Conservation (phyloP, 768 basidiomycete species). For the Mycena sanguinolenta region DNA sequence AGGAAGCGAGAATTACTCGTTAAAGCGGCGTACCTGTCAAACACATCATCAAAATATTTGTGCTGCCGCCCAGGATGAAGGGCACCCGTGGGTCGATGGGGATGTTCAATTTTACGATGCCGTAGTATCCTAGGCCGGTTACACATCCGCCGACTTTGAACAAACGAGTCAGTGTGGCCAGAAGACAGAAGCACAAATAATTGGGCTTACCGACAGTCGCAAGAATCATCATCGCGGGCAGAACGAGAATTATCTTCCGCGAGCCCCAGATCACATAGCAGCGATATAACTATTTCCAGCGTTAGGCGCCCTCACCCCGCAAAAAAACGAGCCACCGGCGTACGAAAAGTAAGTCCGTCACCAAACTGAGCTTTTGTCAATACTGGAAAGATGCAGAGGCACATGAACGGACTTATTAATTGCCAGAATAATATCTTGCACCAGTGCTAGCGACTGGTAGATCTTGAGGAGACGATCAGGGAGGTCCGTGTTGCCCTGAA, state of each 20-base stretch:
- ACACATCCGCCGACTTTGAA: constrained; percentile 13
- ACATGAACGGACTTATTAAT: constrained; percentile 14
- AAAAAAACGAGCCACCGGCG: not conserved
- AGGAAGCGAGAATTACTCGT: not conserved
- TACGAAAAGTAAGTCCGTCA: constrained; percentile 25
- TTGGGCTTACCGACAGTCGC: constrained; percentile 11
- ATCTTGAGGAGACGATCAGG: not conserved
- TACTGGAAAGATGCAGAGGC: not conserved
- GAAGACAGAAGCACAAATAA: not conserved
- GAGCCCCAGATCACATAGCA: constrained; percentile 30
- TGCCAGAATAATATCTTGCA: constrained; percentile 23
- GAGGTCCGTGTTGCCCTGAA: not conserved
- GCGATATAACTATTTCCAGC: constrained; percentile 7
- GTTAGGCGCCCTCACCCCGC: not conserved
- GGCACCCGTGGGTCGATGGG: constrained; percentile 18
- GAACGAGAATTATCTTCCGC: constrained; percentile 3
- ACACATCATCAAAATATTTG: constrained; percentile 16
- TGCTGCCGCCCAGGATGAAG: constrained; percentile 16
- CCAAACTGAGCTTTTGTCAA: constrained; percentile 10
- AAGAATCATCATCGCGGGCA: constrained; percentile 2
- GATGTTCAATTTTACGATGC: not conserved
- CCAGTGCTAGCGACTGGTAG: constrained; percentile 15
- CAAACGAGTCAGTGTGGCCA: not conserved
- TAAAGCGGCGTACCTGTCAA: constrained; percentile 11
- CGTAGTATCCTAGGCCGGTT: constrained; percentile 3